Evolutionary conservation across 2,329 filamentous ascomycete species (phyloP).

Genomic region (Paraphaeosphaeria minitans): DNA sequence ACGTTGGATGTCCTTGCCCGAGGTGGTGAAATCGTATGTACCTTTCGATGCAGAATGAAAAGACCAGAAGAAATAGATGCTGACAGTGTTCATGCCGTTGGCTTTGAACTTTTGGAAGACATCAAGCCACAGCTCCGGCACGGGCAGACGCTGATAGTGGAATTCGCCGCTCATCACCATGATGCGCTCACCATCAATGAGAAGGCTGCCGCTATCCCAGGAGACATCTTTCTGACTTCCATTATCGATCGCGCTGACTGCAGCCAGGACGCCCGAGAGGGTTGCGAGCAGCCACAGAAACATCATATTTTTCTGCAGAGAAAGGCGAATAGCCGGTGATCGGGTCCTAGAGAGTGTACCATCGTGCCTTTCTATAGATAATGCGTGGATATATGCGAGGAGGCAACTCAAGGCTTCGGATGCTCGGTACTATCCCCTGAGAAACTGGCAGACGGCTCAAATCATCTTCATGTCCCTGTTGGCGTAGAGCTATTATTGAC

Average conservation of each 20-base stretch:
- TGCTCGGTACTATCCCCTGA: neutral
- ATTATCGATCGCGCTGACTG: conserved; percentile 31
- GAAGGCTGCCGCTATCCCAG: conserved; percentile 60
- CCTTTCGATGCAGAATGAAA: conserved; percentile 54
- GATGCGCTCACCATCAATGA: conserved; percentile 55
- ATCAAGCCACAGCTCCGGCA: conserved; percentile 60
- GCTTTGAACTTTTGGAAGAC: conserved; percentile 61
- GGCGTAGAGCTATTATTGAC: conserved; percentile 12
- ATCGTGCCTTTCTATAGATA: conserved; percentile 9
- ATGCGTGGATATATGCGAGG: neutral
- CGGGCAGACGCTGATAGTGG: conserved; percentile 59
- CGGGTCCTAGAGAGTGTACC: neutral
- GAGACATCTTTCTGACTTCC: conserved; percentile 47
- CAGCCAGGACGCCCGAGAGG: conserved; percentile 3
- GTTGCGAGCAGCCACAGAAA: conserved; percentile 2
- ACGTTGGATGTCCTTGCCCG: conserved; percentile 58
- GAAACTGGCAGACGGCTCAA: neutral
- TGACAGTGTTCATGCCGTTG: conserved; percentile 59
- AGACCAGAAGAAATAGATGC: conserved; percentile 59
- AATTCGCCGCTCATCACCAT: conserved; percentile 59
- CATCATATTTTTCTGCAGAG: neutral
- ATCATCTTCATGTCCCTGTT: neutral
- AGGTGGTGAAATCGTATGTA: conserved; percentile 57
- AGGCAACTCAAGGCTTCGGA: neutral
- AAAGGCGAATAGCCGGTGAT: neutral